Evolutionary conservation across 768 basidiomycete species (phyloP).

Genomic region (Rhodotorula kratochvilovae): DNA sequence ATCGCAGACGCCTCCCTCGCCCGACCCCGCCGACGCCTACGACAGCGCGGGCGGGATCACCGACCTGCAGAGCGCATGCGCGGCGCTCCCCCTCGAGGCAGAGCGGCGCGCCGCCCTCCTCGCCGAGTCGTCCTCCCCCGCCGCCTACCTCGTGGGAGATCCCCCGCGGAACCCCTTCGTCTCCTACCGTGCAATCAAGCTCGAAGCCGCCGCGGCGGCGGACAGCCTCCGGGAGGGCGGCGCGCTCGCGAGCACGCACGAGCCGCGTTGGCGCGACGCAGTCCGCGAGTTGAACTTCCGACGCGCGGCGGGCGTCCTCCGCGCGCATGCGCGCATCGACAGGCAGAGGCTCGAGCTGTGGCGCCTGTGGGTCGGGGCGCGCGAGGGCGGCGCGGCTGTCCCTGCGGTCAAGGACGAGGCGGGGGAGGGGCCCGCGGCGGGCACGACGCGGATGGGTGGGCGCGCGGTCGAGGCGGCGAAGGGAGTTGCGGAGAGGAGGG

Average conservation of each 20-base stretch:
- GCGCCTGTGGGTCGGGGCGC: conserved; percentile 24
- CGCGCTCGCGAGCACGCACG: neutral
- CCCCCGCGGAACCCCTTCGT: conserved; percentile 8
- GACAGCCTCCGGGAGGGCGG: neutral
- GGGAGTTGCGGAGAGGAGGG: neutral
- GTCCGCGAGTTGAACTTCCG: conserved; percentile 30
- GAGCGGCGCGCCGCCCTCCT: neutral
- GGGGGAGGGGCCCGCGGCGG: conserved; percentile 4
- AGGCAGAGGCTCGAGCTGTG: conserved; percentile 23
- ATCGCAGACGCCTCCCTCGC: too few relatives aligned
- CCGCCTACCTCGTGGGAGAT: neutral
- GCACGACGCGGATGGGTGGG: neutral
- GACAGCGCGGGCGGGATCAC: neutral
- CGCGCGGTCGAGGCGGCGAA: neutral
- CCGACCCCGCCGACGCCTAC: too few relatives aligned
- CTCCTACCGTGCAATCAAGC: conserved; percentile 3
- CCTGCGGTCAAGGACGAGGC: neutral
- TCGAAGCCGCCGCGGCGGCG: neutral
- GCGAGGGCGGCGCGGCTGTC: neutral
- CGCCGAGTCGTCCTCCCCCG: neutral
- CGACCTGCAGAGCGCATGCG: conserved; percentile 2
- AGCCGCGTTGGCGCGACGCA: conserved; percentile 21
- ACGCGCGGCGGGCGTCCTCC: conserved; percentile 2
- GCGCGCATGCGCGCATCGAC: conserved; percentile 15
- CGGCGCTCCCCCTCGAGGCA: neutral